These are phyloP conservation scores for Neolentinus lepideus DNA, from an alignment of 1,284 basidiomycete genomes.

Conservation along the genomic window DNA sequence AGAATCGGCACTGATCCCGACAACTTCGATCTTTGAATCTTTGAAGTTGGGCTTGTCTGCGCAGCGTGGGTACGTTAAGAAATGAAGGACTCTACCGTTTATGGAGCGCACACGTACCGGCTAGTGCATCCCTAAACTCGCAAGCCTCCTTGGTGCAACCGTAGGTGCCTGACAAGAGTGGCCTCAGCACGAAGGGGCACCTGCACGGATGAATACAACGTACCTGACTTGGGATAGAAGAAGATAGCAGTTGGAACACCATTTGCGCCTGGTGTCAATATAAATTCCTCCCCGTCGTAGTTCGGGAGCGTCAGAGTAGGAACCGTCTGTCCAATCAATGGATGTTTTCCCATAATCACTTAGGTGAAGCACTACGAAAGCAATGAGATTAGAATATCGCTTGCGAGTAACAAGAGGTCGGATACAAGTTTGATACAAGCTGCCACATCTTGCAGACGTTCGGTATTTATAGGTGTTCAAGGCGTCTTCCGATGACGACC, in stretches of 20 bases:
- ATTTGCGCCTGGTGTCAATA: constrained; percentile 37
- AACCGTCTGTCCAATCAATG: constrained; percentile 19
- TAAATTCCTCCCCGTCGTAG: constrained; percentile 40
- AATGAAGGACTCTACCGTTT: not conserved
- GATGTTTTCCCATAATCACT: not conserved
- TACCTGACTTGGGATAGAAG: constrained; percentile 66
- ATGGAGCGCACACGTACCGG: constrained; percentile 27
- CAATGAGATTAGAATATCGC: not conserved
- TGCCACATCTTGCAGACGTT: not conserved
- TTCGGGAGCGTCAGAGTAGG: constrained; percentile 44
- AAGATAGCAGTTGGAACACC: constrained; percentile 57
- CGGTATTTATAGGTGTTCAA: not conserved
- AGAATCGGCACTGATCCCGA: constrained; percentile 67
- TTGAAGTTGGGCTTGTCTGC: constrained; percentile 64
- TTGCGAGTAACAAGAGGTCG: not conserved
- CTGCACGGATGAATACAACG: constrained; percentile 12
- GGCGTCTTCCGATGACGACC: not conserved
- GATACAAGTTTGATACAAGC: not conserved
- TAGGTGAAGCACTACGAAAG: not conserved
- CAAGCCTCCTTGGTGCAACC: constrained; percentile 79
- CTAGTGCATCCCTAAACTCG: constrained; percentile 69
- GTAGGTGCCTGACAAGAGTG: constrained; percentile 48
- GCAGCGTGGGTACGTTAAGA: not conserved
- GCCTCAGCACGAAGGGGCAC: not conserved
- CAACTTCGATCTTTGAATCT: constrained; percentile 50